A percentile compares a stretch with the other conserved stretches of the same genome.
Evolutionary conservation across 2,329 filamentous ascomycete species (phyloP).

Genomic region (Aspergillus sp.): DNA sequence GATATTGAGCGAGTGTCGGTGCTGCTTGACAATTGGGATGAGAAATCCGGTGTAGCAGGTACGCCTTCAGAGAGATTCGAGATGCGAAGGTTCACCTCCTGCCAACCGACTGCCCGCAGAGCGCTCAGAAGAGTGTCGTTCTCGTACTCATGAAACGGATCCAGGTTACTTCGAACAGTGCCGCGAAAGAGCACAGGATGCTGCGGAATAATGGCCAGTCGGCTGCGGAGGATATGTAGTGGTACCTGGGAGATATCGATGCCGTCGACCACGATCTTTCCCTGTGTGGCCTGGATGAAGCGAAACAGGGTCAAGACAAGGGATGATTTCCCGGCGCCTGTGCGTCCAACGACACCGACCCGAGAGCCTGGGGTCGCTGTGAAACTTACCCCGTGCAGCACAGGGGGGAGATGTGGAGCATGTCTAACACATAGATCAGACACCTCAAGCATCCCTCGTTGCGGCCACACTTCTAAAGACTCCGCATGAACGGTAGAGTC

Average conservation of each 20-base stretch:
- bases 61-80: too few species aligned
- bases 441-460: not conserved
- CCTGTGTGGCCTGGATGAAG: not conserved
- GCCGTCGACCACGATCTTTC: slow-evolving; percentile 1
- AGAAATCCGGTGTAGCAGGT: too few species aligned
- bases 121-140: not conserved
- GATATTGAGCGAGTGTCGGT: too few species aligned
- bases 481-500: too few species aligned
- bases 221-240: not conserved
- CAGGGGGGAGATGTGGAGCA: not conserved
- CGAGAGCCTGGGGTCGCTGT: not conserved
- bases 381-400: not conserved
- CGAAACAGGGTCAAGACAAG: slow-evolving; percentile 1
- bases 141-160: slow-evolving; percentile 2
- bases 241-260: slow-evolving; percentile 1
- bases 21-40: too few species aligned
- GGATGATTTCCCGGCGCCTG: not conserved
- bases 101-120: not conserved
- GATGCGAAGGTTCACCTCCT: not conserved
- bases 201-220: slow-evolving; percentile 3
- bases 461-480: not conserved
- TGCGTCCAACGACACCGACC: not conserved
- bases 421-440: not conserved
- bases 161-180: slow-evolving; percentile 1
- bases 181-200: not conserved